Conservation (phyloP, 1,139 yeast genomes). For the Casaregolazyma suthepensis region DNA sequence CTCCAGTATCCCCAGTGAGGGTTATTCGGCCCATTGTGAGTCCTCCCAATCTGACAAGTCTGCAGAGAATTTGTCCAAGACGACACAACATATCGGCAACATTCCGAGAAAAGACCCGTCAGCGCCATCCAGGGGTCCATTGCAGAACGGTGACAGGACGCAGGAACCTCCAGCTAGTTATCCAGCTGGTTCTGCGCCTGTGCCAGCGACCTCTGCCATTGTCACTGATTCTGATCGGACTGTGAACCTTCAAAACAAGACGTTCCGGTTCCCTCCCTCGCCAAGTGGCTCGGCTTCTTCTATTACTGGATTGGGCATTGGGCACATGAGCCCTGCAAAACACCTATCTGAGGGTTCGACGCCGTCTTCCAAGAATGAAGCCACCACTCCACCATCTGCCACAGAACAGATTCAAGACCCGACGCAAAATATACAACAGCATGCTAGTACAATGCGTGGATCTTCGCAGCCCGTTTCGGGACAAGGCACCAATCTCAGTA, state of each 20-base stretch:
- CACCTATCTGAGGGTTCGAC: constrained; percentile 1
- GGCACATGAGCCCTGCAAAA: constrained; percentile 6
- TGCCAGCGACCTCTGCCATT: neutral
- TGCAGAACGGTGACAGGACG: neutral
- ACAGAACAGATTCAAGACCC: neutral
- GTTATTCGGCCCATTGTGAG: neutral
- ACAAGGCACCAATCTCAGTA: neutral
- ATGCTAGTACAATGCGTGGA: constrained; percentile 2
- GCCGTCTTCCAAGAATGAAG: neutral
- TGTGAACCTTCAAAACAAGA: neutral
- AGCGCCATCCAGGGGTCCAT: neutral
- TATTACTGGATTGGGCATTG: constrained; percentile 4
- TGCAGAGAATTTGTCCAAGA: neutral
- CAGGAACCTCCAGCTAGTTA: neutral
- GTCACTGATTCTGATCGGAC: neutral
- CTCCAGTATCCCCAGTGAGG: neutral
- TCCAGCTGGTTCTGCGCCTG: neutral
- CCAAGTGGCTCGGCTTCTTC: neutral
- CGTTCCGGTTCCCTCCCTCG: constrained; percentile 5
- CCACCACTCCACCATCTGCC: neutral
- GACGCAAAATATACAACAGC: neutral
- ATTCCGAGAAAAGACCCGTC: neutral
- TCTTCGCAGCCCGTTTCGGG: constrained; percentile 1
- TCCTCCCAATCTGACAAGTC: neutral
- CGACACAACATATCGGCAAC: neutral